Percentiles rank a stretch among this genome's conserved stretches.
These are phyloP conservation scores for Sporothrix protearum DNA, from an alignment of 2,329 filamentous ascomycete genomes.

Conservation along the genomic window DNA sequence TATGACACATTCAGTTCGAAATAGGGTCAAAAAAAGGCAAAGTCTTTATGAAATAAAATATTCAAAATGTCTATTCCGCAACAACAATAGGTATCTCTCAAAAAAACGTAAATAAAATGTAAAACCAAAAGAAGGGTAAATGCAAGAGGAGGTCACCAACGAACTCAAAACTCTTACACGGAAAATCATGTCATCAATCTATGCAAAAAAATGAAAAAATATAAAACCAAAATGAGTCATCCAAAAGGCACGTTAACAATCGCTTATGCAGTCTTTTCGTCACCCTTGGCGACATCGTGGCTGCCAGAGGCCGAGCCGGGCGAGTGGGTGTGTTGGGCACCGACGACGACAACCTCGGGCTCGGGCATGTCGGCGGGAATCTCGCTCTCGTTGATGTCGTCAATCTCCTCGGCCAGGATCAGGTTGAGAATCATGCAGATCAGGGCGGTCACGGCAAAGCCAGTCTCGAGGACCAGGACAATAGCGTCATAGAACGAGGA, in stretches of 20 bases:
- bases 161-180: neutral
- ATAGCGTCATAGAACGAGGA: slow-evolving; percentile 73
- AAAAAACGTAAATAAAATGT: neutral
- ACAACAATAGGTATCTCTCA: slow-evolving; percentile 4
- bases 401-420: slow-evolving; percentile 68
- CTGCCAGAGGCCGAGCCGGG: neutral
- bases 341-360: slow-evolving; percentile 9
- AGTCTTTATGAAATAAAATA: neutral
- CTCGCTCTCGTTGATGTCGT: slow-evolving; percentile 54
- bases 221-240: neutral
- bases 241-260: neutral
- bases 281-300: neutral
- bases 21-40: neutral
- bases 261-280: neutral
- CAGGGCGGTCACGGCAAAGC: slow-evolving; percentile 71
- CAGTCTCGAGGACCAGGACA: slow-evolving; percentile 68
- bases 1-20: neutral
- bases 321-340: neutral
- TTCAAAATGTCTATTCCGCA: neutral
- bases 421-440: slow-evolving; percentile 72
- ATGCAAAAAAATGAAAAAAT: neutral
- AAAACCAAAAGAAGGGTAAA: neutral
- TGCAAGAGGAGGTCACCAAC: slow-evolving; percentile 15
- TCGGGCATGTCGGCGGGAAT: slow-evolving; percentile 22
- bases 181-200: neutral